Conservation (phyloP, 1,139 yeast species). For the Torulaspora pretoriensis region DNA sequence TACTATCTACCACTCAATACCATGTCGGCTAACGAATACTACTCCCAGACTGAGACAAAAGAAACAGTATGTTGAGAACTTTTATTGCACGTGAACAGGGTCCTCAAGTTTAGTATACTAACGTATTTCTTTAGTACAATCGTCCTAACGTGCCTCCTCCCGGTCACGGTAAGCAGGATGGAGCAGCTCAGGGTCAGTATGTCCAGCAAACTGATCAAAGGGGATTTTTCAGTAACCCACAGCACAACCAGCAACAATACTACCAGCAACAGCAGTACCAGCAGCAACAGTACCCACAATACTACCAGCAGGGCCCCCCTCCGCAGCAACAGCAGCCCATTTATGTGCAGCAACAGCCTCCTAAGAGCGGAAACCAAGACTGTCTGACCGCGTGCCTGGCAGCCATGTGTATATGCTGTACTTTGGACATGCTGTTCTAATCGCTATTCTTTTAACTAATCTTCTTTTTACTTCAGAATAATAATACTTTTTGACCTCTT, state of each 20-base stretch:
- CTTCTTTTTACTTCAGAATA: background rate
- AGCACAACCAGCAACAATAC: conserved; percentile 18
- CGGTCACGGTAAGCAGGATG: conserved; percentile 4
- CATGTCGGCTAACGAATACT: conserved; percentile 35
- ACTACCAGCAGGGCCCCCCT: conserved; percentile 35
- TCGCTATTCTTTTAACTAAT: background rate
- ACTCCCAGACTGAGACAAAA: conserved; percentile 20
- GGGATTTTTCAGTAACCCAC: conserved; percentile 9
- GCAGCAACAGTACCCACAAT: conserved; percentile 38
- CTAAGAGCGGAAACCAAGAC: conserved; percentile 41
- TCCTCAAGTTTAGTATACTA: background rate
- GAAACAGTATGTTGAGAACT: conserved; percentile 21
- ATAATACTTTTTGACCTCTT: background rate
- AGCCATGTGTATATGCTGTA: conserved; percentile 70
- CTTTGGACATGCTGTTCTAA: conserved; percentile 62
- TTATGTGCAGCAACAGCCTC: conserved; percentile 57
- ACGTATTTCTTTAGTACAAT: conserved; percentile 8
- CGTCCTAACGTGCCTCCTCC: conserved; percentile 16
- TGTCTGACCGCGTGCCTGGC: conserved; percentile 70
- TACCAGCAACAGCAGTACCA: conserved; percentile 23
- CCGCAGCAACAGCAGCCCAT: conserved; percentile 54
- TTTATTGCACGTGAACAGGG: background rate
- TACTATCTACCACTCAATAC: background rate
- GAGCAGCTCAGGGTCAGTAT: conserved; percentile 3
- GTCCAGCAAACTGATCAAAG: conserved; percentile 6